Conservation (phyloP, 2,329 filamentous ascomycete genomes). For the Colletotrichum zoysiae region DNA sequence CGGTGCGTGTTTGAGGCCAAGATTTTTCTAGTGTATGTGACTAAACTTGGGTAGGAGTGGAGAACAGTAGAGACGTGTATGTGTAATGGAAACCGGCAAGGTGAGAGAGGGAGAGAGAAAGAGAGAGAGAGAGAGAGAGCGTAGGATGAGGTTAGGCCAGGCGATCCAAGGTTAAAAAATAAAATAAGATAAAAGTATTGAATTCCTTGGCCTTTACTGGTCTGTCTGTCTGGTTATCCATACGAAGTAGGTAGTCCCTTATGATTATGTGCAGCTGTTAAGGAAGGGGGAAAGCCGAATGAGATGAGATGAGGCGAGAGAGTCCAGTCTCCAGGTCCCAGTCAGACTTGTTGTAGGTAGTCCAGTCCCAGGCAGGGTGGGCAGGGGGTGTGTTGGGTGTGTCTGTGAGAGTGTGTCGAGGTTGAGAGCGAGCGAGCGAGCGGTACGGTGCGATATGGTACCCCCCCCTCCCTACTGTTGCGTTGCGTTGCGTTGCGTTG, state of each 20-base stretch:
- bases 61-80: constrained; percentile 9
- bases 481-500: not conserved
- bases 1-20: constrained; percentile 41
- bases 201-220: constrained; percentile 14
- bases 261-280: constrained; percentile 25
- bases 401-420: not conserved
- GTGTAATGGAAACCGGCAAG: not conserved
- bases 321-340: constrained; percentile 18
- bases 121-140: too few species aligned
- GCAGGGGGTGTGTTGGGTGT: not conserved
- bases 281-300: constrained; percentile 7
- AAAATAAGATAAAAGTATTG: not conserved
- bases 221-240: not conserved
- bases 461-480: not conserved
- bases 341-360: constrained; percentile 1
- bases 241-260: not conserved
- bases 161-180: not conserved
- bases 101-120: not conserved
- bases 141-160: not conserved
- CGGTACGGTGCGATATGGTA: not conserved
- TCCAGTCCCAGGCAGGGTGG: constrained; percentile 16
- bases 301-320: constrained; percentile 13
- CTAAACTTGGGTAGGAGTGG: constrained; percentile 20
- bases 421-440: constrained; percentile 1
- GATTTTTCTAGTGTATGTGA: constrained; percentile 23